These are phyloP conservation scores for Backusella mclennaniae DNA, from an alignment of 192 early-diverging fungal genomes.

Conservation along the genomic window DNA sequence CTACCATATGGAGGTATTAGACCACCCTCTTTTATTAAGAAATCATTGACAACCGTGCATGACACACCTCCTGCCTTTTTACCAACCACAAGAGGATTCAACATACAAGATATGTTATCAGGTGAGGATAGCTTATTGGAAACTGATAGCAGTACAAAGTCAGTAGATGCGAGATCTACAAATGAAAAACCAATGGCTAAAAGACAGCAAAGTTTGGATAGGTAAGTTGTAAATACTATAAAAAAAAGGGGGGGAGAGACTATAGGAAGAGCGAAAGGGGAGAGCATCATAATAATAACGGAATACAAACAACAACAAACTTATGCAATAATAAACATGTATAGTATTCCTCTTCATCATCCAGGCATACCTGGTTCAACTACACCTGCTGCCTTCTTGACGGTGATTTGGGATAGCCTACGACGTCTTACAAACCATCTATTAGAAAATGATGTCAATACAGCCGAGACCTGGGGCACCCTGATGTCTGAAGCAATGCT, in stretches of 20 bases:
- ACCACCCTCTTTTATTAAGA: neutral
- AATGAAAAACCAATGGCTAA: neutral
- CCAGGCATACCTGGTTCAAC: slow-evolving; percentile 23
- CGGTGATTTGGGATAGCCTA: slow-evolving; percentile 30
- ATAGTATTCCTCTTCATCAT: slow-evolving; percentile 39
- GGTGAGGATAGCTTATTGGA: neutral
- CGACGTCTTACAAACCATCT: slow-evolving; percentile 34
- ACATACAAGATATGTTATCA: neutral
- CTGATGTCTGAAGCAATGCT: slow-evolving; percentile 33
- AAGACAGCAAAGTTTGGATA: neutral
- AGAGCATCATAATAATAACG: neutral
- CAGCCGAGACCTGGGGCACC: slow-evolving; percentile 30
- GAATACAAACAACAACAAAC: neutral
- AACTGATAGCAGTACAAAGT: slow-evolving; percentile 1
- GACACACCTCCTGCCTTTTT: neutral
- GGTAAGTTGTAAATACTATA: slow-evolving; percentile 3
- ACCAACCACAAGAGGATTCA: slow-evolving; percentile 1
- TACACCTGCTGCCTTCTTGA: slow-evolving; percentile 30
- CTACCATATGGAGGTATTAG: neutral
- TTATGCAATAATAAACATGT: neutral
- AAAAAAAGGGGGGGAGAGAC: neutral
- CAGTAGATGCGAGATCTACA: neutral
- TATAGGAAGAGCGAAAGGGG: neutral
- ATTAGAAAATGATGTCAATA: slow-evolving; percentile 36
- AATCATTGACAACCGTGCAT: slow-evolving; percentile 7